Conservation (phyloP, 1,139 yeast species). For the Suhomyces choctaworum region DNA sequence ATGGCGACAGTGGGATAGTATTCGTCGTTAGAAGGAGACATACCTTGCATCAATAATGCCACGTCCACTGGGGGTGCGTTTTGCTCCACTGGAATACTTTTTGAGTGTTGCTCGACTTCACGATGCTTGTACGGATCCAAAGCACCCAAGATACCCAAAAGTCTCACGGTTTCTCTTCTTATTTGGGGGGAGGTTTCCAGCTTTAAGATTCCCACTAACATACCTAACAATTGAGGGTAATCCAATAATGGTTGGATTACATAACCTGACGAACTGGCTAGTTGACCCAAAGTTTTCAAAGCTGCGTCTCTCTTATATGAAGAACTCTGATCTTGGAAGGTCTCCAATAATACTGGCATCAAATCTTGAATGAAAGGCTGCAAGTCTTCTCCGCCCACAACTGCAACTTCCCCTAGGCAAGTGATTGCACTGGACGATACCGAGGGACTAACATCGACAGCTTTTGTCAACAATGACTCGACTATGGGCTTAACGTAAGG, state of each 20-base stretch:
- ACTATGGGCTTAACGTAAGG: constrained; percentile 91
- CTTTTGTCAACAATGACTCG: constrained; percentile 76
- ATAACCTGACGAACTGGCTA: constrained; percentile 89
- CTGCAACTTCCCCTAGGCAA: constrained; percentile 88
- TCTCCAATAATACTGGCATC: constrained; percentile 85
- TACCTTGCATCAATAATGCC: constrained; percentile 86
- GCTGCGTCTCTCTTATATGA: constrained; percentile 88
- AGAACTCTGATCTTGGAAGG: constrained; percentile 90
- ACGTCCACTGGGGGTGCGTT: constrained; percentile 90
- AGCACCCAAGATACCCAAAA: constrained; percentile 93
- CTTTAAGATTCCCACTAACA: constrained; percentile 76
- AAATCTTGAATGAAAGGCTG: constrained; percentile 67
- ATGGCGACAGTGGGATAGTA: constrained; percentile 96
- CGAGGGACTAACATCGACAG: constrained; percentile 69
- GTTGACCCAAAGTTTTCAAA: constrained; percentile 79
- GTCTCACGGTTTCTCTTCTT: constrained; percentile 82
- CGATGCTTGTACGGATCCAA: constrained; percentile 94
- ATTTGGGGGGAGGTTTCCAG: constrained; percentile 74
- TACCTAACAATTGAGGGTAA: constrained; percentile 84
- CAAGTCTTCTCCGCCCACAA: constrained; percentile 87
- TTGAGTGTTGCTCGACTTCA: constrained; percentile 78
- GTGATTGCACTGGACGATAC: constrained; percentile 84
- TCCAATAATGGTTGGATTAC: constrained; percentile 92
- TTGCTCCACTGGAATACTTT: constrained; percentile 66
- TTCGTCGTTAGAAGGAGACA: constrained; percentile 91